Percentiles rank a stretch among this genome's conserved stretches.
Conservation (phyloP, 371 early-diverging fungal species). For the Mucor racemosus region DNA sequence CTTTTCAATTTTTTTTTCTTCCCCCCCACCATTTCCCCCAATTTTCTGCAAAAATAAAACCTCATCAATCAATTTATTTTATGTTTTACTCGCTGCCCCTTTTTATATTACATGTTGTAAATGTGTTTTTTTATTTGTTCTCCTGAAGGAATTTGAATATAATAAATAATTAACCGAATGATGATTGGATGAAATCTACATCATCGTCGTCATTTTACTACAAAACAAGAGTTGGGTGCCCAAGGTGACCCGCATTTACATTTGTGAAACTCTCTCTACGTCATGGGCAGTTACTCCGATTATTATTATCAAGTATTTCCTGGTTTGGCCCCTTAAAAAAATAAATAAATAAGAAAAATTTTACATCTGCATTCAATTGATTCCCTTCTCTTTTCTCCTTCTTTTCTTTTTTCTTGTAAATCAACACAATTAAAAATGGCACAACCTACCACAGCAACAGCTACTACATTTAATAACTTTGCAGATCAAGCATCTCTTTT, state of each 20-base stretch:
- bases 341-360: constrained; percentile 1
- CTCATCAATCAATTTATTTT: neutral
- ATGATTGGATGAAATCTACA: constrained; percentile 7
- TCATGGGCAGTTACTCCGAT: neutral
- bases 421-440: constrained; percentile 4
- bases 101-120: constrained; percentile 1
- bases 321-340: constrained; percentile 8
- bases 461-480: neutral
- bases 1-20: neutral
- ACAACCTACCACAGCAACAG: neutral
- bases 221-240: neutral
- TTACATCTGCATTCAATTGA: neutral
- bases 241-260: constrained; percentile 7
- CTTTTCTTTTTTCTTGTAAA: neutral
- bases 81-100: neutral
- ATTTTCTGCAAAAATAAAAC: neutral
- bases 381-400: constrained; percentile 8
- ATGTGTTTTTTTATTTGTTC: neutral
- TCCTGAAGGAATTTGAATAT: constrained; percentile 8
- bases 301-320: constrained; percentile 8
- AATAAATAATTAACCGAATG: neutral
- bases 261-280: constrained; percentile 9
- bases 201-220: constrained; percentile 8
- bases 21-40: neutral
- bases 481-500: constrained; percentile 23